Conservation (phyloP, 768 basidiomycete genomes). For the Kwoniella sp. region DNA sequence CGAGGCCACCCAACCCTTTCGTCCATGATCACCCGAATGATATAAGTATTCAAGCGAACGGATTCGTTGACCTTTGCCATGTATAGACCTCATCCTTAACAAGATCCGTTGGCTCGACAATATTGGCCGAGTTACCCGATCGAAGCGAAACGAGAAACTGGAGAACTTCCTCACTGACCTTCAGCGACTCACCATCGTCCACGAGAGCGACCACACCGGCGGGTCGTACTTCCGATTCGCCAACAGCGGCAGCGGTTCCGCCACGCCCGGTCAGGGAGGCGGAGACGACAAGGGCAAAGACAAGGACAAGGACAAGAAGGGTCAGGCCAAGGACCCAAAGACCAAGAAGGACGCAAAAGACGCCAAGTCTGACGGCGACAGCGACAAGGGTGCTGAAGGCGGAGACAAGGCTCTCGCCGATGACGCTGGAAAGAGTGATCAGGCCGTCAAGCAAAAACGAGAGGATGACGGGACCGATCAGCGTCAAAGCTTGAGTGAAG, state of each 20-base stretch:
- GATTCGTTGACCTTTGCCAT: too few species aligned
- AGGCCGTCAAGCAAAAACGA: constrained; percentile 6
- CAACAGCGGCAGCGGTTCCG: constrained; percentile 16
- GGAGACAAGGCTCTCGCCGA: constrained; percentile 26
- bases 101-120: constrained; percentile 58
- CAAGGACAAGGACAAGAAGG: constrained; percentile 16
- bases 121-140: constrained; percentile 56
- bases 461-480: not conserved
- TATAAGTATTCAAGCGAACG: too few species aligned
- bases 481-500: not conserved
- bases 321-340: constrained; percentile 21
- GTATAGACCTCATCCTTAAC: constrained; percentile 56
- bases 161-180: constrained; percentile 59
- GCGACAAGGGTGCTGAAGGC: not conserved
- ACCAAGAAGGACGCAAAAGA: constrained; percentile 16
- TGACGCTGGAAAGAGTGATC: constrained; percentile 19
- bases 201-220: constrained; percentile 50
- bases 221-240: constrained; percentile 41
- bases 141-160: constrained; percentile 55
- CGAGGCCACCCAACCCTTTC: too few species aligned
- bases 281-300: constrained; percentile 25
- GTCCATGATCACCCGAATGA: too few species aligned
- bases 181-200: constrained; percentile 59
- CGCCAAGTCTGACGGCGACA: constrained; percentile 1
- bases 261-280: constrained; percentile 20